Conservation (phyloP, 371 early-diverging fungal genomes). For the Mucor saturninus region DNA sequence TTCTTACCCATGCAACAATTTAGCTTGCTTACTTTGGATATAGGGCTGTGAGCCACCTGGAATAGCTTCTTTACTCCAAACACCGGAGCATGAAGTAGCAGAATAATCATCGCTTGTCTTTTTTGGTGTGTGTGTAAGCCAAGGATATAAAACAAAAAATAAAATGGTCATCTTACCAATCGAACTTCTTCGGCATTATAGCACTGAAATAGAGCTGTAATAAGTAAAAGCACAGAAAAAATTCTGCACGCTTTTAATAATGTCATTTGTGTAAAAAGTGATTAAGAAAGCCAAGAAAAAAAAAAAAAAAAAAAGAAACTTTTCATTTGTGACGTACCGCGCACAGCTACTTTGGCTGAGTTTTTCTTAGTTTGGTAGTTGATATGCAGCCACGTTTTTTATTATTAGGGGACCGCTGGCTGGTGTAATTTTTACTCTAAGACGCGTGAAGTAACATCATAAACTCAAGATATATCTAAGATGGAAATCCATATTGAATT, state of each 20-base stretch:
- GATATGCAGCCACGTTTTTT: too few relatives aligned
- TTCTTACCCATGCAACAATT: neutral
- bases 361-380: too few relatives aligned
- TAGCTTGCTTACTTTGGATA: constrained; percentile 42
- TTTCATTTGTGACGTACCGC: too few relatives aligned
- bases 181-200: constrained; percentile 20
- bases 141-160: neutral
- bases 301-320: too few relatives aligned
- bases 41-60: constrained; percentile 51
- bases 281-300: too few relatives aligned
- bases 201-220: constrained; percentile 4
- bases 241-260: constrained; percentile 1
- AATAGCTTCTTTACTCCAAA: constrained; percentile 52
- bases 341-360: constrained; percentile 14
- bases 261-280: constrained; percentile 4
- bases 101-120: constrained; percentile 50
- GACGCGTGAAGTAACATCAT: too few relatives aligned
- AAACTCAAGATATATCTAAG: too few relatives aligned
- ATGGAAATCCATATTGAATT: too few relatives aligned
- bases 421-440: too few relatives aligned
- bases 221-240: constrained; percentile 1
- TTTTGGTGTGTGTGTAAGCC: neutral
- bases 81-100: constrained; percentile 55
- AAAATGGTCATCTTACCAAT: constrained; percentile 13
- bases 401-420: too few relatives aligned